Conservation (phyloP, 495 filamentous ascomycete species). For the Rhypophila decipiens region DNA sequence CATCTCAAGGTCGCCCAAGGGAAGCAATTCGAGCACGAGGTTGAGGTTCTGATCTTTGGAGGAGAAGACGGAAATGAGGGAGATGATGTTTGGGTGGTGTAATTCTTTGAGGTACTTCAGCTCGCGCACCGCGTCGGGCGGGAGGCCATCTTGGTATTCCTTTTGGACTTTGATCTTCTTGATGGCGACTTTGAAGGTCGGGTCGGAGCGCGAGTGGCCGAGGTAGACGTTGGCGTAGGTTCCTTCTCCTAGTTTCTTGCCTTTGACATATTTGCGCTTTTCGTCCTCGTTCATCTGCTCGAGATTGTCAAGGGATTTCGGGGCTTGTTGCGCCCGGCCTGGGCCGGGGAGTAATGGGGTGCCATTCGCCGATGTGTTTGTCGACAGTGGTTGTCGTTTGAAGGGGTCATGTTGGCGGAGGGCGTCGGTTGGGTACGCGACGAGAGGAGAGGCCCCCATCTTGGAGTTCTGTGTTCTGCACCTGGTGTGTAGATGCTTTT, state of each 20-base stretch:
- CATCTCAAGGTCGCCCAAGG: constrained; percentile 84
- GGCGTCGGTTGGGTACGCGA: constrained; percentile 14
- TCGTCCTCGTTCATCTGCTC: constrained; percentile 87
- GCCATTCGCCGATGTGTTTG: constrained; percentile 13
- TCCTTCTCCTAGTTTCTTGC: constrained; percentile 88
- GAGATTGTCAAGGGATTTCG: constrained; percentile 51
- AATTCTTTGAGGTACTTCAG: constrained; percentile 91
- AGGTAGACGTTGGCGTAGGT: constrained; percentile 95
- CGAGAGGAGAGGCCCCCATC: constrained; percentile 35
- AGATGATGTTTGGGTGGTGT: constrained; percentile 93
- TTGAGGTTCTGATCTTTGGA: constrained; percentile 89
- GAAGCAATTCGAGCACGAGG: constrained; percentile 88
- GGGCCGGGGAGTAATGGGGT: constrained; percentile 13
- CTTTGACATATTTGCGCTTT: constrained; percentile 83
- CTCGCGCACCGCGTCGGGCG: constrained; percentile 91
- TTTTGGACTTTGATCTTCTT: constrained; percentile 97
- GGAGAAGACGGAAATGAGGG: constrained; percentile 82
- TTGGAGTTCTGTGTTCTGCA: background rate
- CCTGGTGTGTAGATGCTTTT: too few species aligned
- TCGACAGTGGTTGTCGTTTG: constrained; percentile 19
- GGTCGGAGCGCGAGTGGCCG: constrained; percentile 65
- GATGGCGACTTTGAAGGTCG: constrained; percentile 73
- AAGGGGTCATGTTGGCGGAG: constrained; percentile 7
- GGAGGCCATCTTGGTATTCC: constrained; percentile 75
- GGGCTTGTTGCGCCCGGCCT: constrained; percentile 11